A percentile compares a stretch with the other conserved stretches of the same genome.
phyloP scores from a whole-genome alignment of 2,329 filamentous ascomycete genomes.

The Botryotinia convoluta region DNA sequence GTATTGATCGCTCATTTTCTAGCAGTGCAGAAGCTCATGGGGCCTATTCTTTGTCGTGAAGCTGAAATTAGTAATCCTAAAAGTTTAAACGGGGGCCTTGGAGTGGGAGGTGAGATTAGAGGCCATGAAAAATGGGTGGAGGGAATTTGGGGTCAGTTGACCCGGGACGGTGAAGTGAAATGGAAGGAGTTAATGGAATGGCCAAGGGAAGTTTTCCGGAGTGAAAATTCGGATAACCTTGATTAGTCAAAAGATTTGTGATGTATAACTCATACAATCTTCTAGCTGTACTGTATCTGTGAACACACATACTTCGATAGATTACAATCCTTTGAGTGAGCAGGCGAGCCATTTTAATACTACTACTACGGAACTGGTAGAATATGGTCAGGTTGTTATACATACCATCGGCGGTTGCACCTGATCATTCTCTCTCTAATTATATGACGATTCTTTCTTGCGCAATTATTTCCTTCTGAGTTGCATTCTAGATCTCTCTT shows the following conservation, averaged over 20 bases:
- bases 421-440: neutral
- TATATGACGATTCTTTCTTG: too few species aligned
- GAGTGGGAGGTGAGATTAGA: neutral
- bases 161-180: neutral
- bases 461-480: rapidly evolving
- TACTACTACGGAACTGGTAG: neutral
- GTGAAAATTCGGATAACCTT: neutral
- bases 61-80: neutral
- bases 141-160: neutral
- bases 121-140: neutral
- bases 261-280: too few species aligned
- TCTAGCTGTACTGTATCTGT: neutral
- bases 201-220: neutral
- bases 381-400: neutral
- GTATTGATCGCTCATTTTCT: neutral
- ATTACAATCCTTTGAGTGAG: neutral
- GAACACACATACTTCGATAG: neutral
- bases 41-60: neutral
- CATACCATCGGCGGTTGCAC: too few species aligned
- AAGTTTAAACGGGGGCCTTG: neutral
- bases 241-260: neutral
- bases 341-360: neutral
- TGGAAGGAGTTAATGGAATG: neutral
- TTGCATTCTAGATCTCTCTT: neutral
- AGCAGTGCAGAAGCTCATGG: neutral